Evolutionary conservation across 345 rosid species (phyloP), one percentile per base, ranked within the genome.

Genomic region (Rhodamnia rubescens): DNA sequence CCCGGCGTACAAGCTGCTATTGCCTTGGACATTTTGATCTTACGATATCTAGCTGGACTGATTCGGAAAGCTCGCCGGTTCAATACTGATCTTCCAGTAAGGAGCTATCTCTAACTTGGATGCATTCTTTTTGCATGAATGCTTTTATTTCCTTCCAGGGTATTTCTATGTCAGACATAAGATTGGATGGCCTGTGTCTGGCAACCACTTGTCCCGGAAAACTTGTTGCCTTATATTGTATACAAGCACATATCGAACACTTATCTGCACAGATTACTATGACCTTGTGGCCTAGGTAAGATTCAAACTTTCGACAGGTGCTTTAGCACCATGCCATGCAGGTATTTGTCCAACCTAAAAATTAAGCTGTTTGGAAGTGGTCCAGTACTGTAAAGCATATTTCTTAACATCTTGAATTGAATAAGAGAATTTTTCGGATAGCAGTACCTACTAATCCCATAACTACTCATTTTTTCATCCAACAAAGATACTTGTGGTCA

Each of bases 1-100:
- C 98, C 99, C 80, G 98, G 99, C 80, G 99, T 97, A 83, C 95
- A 92, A 86, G 98, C 99, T 90, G 96, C 97, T 69, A 94, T 97
- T 90, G 90, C 98, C 86, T 88, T 97, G 84, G 99, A 97, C 91
- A 94, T 95, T 82, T 88, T 96, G 83, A 97, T 97, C 74, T 90
- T 97, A 89, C 92, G 96, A 85, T 94, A 88, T 89, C 36, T 95
- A n/a, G 98, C 96, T 6, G 94, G 96, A 80, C 87, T 94, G 90
- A 86, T 94, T 83, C 92, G 90, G 92, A 93, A 83, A 89, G 90
- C 90, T 81, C 92, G 98, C 53, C 94, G 89, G 85, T 93, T 95
- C 78, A 97, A 97, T 89, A 89, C 98, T 78, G 97, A 97, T 91
- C 98, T 97, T 85, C 93, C 92, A 92, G 99, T 96, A 88, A 89